phyloP scores from a whole-genome alignment of 2,329 filamentous ascomycete species.

The Botryotinia convoluta region DNA sequence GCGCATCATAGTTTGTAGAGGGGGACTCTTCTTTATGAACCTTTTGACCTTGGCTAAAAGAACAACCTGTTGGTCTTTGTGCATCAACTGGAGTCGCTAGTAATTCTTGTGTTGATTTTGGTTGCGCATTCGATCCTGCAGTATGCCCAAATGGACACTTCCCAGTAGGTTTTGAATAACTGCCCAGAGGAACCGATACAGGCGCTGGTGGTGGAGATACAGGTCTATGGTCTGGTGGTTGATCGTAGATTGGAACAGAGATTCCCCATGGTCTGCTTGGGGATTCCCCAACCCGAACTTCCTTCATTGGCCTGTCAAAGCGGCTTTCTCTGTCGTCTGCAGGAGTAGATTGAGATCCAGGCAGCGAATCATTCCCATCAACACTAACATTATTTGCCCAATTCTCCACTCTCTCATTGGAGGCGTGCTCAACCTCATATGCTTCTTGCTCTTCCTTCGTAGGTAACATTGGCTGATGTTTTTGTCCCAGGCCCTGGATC shows the following conservation, averaged over 20 bases:
- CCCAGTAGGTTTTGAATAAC: slow-evolving; percentile 29
- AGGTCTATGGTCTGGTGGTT: slow-evolving; percentile 43
- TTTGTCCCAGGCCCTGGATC: slow-evolving; percentile 84
- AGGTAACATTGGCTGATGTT: slow-evolving; percentile 84
- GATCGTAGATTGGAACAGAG: slow-evolving; percentile 63
- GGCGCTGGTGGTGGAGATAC: slow-evolving; percentile 57
- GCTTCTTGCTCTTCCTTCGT: slow-evolving; percentile 45
- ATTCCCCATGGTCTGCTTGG: slow-evolving; percentile 94
- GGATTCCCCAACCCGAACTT: slow-evolving; percentile 89
- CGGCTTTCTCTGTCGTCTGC: slow-evolving; percentile 62
- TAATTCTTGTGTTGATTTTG: slow-evolving; percentile 1
- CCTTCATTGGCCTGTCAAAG: slow-evolving; percentile 82
- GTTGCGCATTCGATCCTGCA: slow-evolving; percentile 17
- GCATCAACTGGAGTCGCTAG: slow-evolving; percentile 9
- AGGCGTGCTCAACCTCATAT: slow-evolving; percentile 48
- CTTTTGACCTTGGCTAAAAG: slow-evolving; percentile 44
- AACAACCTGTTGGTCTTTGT: slow-evolving; percentile 44
- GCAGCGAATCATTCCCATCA: slow-evolving; percentile 45
- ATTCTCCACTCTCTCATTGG: slow-evolving; percentile 72
- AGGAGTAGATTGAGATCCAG: slow-evolving; percentile 42
- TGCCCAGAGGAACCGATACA: slow-evolving; percentile 32
- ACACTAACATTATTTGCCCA: slow-evolving; percentile 79
- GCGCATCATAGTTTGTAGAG: slow-evolving; percentile 14
- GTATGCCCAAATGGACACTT: slow-evolving; percentile 43
- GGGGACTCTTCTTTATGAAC: slow-evolving; percentile 19